These are phyloP conservation scores for Herpetomonas tarakana DNA, from an alignment of 208 protist species.

Conservation along the genomic window DNA sequence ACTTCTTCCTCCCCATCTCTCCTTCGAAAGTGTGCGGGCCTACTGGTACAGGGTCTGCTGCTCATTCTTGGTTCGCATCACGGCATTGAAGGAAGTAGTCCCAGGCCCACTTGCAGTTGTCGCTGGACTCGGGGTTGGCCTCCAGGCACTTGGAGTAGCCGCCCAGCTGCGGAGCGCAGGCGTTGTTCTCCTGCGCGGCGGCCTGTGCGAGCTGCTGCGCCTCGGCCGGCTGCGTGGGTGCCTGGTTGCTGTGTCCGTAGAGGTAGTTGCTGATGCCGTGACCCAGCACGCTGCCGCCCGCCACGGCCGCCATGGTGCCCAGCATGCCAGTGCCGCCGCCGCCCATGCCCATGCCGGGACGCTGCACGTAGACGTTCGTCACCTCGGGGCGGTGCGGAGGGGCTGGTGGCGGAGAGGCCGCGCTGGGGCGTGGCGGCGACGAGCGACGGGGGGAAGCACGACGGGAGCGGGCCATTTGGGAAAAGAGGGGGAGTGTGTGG, in stretches of 20 bases:
- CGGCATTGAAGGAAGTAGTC: constrained; percentile 87
- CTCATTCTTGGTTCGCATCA: constrained; percentile 15
- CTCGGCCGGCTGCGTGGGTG: constrained; percentile 74
- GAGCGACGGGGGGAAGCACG: constrained; percentile 24
- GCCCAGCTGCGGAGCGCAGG: constrained; percentile 60
- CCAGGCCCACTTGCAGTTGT: constrained; percentile 87
- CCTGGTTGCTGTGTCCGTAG: constrained; percentile 58
- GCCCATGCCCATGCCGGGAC: constrained; percentile 26
- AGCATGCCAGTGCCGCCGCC: constrained; percentile 61
- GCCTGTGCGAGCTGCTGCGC: constrained; percentile 75
- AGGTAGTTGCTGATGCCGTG: constrained; percentile 90
- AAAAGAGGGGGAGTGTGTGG: constrained; percentile 5
- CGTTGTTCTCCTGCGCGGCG: constrained; percentile 52
- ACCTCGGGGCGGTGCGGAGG: constrained; percentile 39
- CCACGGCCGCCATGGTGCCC: constrained; percentile 81
- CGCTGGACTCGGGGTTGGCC: constrained; percentile 46
- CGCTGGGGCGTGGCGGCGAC: constrained; percentile 10
- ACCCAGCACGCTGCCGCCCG: constrained; percentile 76
- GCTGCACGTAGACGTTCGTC: constrained; percentile 81
- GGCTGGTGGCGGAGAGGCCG: constrained; percentile 13
- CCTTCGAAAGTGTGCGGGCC: too few relatives aligned
- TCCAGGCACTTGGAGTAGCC: constrained; percentile 86
- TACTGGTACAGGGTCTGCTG: too few relatives aligned
- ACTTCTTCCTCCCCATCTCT: too few relatives aligned
- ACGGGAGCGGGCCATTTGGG: constrained; percentile 64